These are phyloP conservation scores for Daldinia concentrica DNA, from an alignment of 495 filamentous ascomycete genomes.

Conservation along the genomic window DNA sequence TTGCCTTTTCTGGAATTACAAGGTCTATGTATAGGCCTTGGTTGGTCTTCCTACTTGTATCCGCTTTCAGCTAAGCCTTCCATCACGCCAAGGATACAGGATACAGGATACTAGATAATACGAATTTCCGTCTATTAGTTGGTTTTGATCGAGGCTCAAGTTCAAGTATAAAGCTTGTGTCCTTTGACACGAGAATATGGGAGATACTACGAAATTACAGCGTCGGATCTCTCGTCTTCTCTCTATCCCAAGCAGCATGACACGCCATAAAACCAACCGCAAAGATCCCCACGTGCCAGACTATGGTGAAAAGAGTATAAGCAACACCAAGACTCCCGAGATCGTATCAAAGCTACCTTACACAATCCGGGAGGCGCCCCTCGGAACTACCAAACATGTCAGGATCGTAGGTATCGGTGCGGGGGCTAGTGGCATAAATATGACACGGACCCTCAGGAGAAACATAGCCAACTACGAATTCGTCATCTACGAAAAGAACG, in stretches of 20 bases:
- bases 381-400: constrained; percentile 55
- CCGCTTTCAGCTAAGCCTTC: constrained; percentile 44
- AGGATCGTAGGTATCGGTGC: constrained; percentile 61
- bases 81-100: constrained; percentile 21
- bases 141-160: not conserved
- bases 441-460: constrained; percentile 55
- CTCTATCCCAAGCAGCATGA: constrained; percentile 39
- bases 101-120: constrained; percentile 9
- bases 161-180: constrained; percentile 30
- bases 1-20: not conserved
- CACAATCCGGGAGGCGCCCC: constrained; percentile 53
- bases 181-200: constrained; percentile 29
- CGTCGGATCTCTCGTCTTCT: constrained; percentile 38
- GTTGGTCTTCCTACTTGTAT: not conserved
- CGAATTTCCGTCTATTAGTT: not conserved
- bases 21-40: not conserved
- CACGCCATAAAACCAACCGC: constrained; percentile 40
- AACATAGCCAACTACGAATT: constrained; percentile 61
- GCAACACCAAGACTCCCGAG: constrained; percentile 21
- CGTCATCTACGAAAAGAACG: constrained; percentile 82
- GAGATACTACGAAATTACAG: constrained; percentile 24
- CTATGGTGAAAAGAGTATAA: constrained; percentile 10
- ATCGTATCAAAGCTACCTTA: constrained; percentile 42
- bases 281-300: constrained; percentile 26
- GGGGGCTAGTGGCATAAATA: constrained; percentile 59